Conservation (phyloP, 345 rosid species). For the Arabis hirsuta region DNA sequence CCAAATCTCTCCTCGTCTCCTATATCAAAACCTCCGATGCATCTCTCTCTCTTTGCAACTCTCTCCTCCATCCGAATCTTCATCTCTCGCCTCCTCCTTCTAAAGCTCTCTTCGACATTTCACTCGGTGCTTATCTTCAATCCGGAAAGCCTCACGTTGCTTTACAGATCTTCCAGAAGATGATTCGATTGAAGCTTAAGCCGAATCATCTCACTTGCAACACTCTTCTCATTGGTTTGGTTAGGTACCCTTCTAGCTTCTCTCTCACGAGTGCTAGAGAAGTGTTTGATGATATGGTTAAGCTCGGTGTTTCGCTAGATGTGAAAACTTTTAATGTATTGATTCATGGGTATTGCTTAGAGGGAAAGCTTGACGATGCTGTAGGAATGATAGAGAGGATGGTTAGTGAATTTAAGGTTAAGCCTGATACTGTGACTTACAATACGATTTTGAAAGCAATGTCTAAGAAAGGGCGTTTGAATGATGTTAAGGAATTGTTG, state of each 20-base stretch:
- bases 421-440: conserved; percentile 69
- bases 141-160: conserved; percentile 70
- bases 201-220: conserved; percentile 78
- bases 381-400: conserved; percentile 55
- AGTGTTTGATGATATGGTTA: conserved; percentile 58
- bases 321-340: conserved; percentile 64
- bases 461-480: conserved; percentile 78
- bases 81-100: conserved; percentile 44
- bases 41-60: conserved; percentile 52
- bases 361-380: conserved; percentile 59
- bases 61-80: conserved; percentile 52
- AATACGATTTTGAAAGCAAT: conserved; percentile 72
- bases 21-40: conserved; percentile 57
- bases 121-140: conserved; percentile 64
- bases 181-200: conserved; percentile 57
- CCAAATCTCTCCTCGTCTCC: conserved; percentile 63
- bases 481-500: conserved; percentile 68
- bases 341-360: conserved; percentile 76
- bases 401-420: conserved; percentile 56
- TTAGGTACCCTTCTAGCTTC: conserved; percentile 66
- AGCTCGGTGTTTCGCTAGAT: conserved; percentile 55
- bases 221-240: conserved; percentile 64
- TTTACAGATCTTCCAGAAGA: conserved; percentile 62
- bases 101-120: conserved; percentile 60
- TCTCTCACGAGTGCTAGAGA: conserved; percentile 55